These are phyloP conservation scores for Eragrostis nindensis DNA, from an alignment of 176 grass and related monocot species.

Conservation along the genomic window DNA sequence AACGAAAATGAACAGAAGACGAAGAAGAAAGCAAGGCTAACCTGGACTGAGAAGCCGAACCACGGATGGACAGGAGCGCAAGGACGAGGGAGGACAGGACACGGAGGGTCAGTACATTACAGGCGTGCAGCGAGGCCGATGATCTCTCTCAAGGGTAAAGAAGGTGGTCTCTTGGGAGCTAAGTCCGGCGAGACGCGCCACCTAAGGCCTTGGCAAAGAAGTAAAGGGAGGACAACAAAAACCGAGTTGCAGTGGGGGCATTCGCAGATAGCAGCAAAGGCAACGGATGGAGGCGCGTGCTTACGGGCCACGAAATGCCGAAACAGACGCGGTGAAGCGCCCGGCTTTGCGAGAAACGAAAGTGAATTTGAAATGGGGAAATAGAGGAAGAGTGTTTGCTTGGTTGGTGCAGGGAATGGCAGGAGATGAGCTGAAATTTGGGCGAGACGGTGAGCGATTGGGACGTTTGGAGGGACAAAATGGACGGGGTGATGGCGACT, in stretches of 20 bases:
- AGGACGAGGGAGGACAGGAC: conserved; percentile 17
- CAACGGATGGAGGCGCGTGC: conserved; percentile 25
- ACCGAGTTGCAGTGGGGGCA: conserved; percentile 13
- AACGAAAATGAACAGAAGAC: not conserved
- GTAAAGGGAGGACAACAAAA: conserved; percentile 67
- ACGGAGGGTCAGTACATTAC: conserved; percentile 28
- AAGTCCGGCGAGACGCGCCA: conserved; percentile 51
- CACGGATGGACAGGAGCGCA: conserved; percentile 12
- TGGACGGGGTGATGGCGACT: conserved; percentile 36
- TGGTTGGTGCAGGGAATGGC: conserved; percentile 41
- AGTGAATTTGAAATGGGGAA: conserved; percentile 2
- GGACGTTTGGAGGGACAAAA: conserved; percentile 17
- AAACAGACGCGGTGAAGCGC: not conserved
- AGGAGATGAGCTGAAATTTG: not conserved
- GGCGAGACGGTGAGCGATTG: conserved; percentile 38
- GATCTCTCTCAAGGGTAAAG: conserved; percentile 32
- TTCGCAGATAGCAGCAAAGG: conserved; percentile 15
- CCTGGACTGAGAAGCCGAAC: conserved; percentile 22
- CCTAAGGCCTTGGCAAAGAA: conserved; percentile 74
- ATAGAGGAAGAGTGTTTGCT: conserved; percentile 29
- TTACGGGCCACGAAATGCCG: conserved; percentile 45
- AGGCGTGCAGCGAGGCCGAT: not conserved
- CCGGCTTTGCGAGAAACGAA: conserved; percentile 3
- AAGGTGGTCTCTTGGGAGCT: conserved; percentile 47
- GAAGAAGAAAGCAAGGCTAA: not conserved